These are phyloP conservation scores for Wickerhamomyces bovis DNA, from an alignment of 805 yeast species.

Conservation along the genomic window DNA sequence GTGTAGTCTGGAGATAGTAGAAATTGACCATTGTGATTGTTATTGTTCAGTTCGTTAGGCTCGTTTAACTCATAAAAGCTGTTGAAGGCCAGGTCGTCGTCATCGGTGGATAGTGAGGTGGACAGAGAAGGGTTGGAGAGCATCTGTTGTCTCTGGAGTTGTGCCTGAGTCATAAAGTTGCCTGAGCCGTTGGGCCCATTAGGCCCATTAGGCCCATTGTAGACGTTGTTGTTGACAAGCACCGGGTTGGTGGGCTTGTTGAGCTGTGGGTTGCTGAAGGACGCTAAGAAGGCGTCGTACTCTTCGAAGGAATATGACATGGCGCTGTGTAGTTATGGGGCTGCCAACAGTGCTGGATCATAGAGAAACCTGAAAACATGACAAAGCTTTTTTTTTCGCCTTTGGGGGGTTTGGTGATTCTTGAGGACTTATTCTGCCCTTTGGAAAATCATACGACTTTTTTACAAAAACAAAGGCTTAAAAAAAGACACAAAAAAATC, in stretches of 20 bases:
- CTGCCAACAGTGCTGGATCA: neutral
- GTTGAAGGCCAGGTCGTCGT: conserved; percentile 7
- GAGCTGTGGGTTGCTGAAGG: conserved; percentile 11
- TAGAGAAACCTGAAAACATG: neutral
- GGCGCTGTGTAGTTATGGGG: neutral
- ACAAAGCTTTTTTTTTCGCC: neutral
- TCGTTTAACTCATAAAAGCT: conserved; percentile 2
- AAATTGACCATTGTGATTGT: neutral
- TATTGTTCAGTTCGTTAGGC: neutral
- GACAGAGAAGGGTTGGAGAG: conserved; percentile 10
- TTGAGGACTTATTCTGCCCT: neutral
- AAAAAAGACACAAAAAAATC: too few relatives aligned
- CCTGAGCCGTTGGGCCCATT: conserved; percentile 4
- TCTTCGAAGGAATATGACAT: conserved; percentile 27
- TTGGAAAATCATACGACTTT: conserved; percentile 14
- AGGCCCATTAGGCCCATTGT: neutral
- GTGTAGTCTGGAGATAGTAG: conserved; percentile 7
- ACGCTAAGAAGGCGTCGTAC: conserved; percentile 26
- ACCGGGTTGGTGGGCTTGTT: too few relatives aligned
- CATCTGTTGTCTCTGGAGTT: conserved; percentile 5
- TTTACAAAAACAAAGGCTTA: neutral
- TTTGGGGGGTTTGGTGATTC: neutral
- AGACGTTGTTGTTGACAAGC: neutral
- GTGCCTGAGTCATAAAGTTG: conserved; percentile 1
- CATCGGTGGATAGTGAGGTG: conserved; percentile 4